Evolutionary conservation across 1,139 yeast species (phyloP).

Genomic region (Geotrichum carabidarum): DNA sequence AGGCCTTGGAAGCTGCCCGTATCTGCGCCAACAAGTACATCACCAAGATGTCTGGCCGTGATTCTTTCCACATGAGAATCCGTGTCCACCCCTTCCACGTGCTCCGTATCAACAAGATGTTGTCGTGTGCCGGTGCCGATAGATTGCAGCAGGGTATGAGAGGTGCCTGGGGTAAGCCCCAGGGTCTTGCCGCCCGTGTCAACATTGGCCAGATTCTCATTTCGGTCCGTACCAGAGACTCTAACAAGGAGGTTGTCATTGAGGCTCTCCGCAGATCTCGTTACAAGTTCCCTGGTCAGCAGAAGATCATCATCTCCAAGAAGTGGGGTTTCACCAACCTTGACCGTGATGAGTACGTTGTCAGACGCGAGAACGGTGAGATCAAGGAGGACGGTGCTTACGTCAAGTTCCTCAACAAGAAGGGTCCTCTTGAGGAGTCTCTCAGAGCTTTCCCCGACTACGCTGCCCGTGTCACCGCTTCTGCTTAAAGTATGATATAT

Average conservation of each 20-base stretch:
- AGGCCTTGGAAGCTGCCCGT: conserved; percentile 99
- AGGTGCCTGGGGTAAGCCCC: conserved; percentile 99
- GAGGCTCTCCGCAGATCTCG: conserved; percentile 99
- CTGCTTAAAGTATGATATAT: conserved; percentile 26
- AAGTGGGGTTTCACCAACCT: conserved; percentile 99
- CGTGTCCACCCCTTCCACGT: conserved; percentile 99
- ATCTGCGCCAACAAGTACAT: conserved; percentile 99
- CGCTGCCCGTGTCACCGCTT: conserved; percentile 39
- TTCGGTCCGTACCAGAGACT: conserved; percentile 97
- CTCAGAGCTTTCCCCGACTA: conserved; percentile 92
- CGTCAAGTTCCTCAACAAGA: conserved; percentile 95
- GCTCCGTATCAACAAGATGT: conserved; percentile 99
- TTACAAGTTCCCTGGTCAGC: conserved; percentile 99
- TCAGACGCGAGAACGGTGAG: conserved; percentile 93
- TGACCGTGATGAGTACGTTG: conserved; percentile 94
- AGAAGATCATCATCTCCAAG: conserved; percentile 96
- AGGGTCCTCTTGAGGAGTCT: conserved; percentile 93
- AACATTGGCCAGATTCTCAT: conserved; percentile 96
- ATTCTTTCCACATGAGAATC: conserved; percentile 98
- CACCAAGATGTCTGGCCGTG: conserved; percentile 97
- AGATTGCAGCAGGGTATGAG: conserved; percentile 99
- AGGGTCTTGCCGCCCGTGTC: conserved; percentile 99
- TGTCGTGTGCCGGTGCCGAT: conserved; percentile 99
- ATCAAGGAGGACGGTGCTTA: conserved; percentile 99
- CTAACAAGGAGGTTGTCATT: conserved; percentile 92